Conservation (phyloP, 345 rosid species). For the Turnera subulata region DNA sequence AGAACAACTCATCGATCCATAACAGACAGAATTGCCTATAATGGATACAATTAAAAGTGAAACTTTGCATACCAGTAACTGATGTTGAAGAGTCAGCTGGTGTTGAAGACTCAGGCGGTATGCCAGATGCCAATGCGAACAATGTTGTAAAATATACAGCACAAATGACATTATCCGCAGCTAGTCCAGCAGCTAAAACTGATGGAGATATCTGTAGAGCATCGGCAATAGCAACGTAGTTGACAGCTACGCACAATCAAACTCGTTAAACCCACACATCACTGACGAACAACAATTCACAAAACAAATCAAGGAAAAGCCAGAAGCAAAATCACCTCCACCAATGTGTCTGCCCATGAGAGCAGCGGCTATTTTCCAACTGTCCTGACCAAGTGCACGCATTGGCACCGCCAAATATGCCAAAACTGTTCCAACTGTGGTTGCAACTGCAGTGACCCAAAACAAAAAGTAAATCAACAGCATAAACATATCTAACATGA, state of each 20-base stretch:
- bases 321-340: conserved; percentile 27
- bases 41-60: background rate
- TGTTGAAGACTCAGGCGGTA: conserved; percentile 54
- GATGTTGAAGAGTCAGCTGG: conserved; percentile 11
- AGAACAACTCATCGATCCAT: background rate
- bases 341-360: conserved; percentile 84
- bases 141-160: conserved; percentile 56
- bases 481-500: background rate
- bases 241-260: conserved; percentile 51
- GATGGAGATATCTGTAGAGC: conserved; percentile 74
- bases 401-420: conserved; percentile 79
- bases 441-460: conserved; percentile 48
- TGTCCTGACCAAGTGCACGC: conserved; percentile 85
- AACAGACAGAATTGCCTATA: too few species aligned
- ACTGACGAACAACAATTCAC: conserved; percentile 1
- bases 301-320: background rate
- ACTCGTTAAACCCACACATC: background rate
- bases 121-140: conserved; percentile 65
- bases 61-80: background rate
- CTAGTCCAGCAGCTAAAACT: conserved; percentile 77
- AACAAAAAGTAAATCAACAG: conserved; percentile 3
- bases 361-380: conserved; percentile 92
- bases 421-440: conserved; percentile 63
- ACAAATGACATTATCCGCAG: conserved; percentile 77
- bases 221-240: conserved; percentile 80